Percentiles rank a stretch among this genome's conserved stretches.
Conservation (phyloP, 768 basidiomycete genomes). For the Pisolithus tinctorius region DNA sequence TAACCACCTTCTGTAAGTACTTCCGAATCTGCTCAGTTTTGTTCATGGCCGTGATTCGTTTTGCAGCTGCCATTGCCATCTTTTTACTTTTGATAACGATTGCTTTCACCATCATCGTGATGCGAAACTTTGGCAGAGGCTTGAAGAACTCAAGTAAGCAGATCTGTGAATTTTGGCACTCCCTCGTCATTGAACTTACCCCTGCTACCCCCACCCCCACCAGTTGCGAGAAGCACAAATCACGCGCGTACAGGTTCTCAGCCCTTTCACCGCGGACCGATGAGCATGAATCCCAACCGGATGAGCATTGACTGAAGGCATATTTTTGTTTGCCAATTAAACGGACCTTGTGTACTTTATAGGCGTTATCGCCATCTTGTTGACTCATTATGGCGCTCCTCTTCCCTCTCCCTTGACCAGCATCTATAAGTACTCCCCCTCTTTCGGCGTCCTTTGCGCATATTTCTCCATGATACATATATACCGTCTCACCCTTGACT, state of each 20-base stretch:
- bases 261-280: slow-evolving; percentile 44
- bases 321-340: slow-evolving; percentile 8
- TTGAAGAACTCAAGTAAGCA: slow-evolving; percentile 80
- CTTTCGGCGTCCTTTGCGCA: slow-evolving; percentile 8
- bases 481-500: slow-evolving; percentile 5
- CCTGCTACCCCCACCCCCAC: slow-evolving; percentile 1
- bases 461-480: slow-evolving; percentile 5
- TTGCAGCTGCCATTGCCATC: slow-evolving; percentile 73
- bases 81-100: slow-evolving; percentile 76
- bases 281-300: slow-evolving; percentile 67
- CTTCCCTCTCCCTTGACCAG: neutral
- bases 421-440: neutral
- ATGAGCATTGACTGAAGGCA: slow-evolving; percentile 70
- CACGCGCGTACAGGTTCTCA: slow-evolving; percentile 39
- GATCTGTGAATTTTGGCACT: neutral
- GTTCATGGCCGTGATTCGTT: slow-evolving; percentile 1
- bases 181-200: neutral
- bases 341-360: slow-evolving; percentile 29
- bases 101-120: slow-evolving; percentile 65
- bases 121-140: slow-evolving; percentile 84
- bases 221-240: slow-evolving; percentile 54
- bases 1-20: slow-evolving; percentile 77
- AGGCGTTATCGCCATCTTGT: slow-evolving; percentile 20
- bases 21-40: slow-evolving; percentile 4
- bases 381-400: slow-evolving; percentile 14